phyloP scores from a whole-genome alignment of 1,284 basidiomycete species.

The Cryptococcus sp. region DNA sequence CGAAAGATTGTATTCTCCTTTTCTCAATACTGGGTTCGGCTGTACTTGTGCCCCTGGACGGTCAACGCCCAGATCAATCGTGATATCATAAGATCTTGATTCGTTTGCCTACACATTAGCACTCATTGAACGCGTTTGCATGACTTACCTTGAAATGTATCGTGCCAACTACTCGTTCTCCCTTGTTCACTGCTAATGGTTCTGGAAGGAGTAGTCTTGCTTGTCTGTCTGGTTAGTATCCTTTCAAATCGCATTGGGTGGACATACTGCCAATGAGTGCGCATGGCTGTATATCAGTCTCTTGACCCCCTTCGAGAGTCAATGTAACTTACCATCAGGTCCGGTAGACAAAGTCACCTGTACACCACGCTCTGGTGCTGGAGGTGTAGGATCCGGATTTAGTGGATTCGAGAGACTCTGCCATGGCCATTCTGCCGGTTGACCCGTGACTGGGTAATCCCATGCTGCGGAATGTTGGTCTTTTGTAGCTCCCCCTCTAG shows the following conservation, averaged over 20 bases:
- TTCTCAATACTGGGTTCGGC: slow-evolving; percentile 32
- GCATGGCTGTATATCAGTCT: slow-evolving; percentile 25
- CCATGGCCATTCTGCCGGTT: slow-evolving; percentile 32
- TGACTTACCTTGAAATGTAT: slow-evolving; percentile 31
- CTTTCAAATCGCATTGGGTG: neutral
- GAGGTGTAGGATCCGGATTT: slow-evolving; percentile 40
- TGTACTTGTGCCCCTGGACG: slow-evolving; percentile 23
- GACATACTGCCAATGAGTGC: slow-evolving; percentile 47
- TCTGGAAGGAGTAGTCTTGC: slow-evolving; percentile 42
- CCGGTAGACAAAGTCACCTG: slow-evolving; percentile 44
- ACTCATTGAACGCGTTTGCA: neutral
- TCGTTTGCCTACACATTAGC: slow-evolving; percentile 29
- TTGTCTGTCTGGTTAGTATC: slow-evolving; percentile 21
- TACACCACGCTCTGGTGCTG: slow-evolving; percentile 35
- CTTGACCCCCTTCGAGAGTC: too few species aligned
- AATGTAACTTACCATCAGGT: slow-evolving; percentile 32
- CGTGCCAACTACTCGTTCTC: slow-evolving; percentile 37
- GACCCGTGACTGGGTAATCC: slow-evolving; percentile 27
- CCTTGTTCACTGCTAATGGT: slow-evolving; percentile 48
- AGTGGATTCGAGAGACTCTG: slow-evolving; percentile 33
- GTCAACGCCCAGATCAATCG: slow-evolving; percentile 36
- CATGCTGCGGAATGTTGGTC: slow-evolving; percentile 19
- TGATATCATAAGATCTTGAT: slow-evolving; percentile 44
- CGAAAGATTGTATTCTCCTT: slow-evolving; percentile 36
- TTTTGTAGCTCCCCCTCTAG: slow-evolving; percentile 11